These are phyloP conservation scores for Hibiscus trionum DNA, from an alignment of 345 rosid genomes.

Conservation along the genomic window DNA sequence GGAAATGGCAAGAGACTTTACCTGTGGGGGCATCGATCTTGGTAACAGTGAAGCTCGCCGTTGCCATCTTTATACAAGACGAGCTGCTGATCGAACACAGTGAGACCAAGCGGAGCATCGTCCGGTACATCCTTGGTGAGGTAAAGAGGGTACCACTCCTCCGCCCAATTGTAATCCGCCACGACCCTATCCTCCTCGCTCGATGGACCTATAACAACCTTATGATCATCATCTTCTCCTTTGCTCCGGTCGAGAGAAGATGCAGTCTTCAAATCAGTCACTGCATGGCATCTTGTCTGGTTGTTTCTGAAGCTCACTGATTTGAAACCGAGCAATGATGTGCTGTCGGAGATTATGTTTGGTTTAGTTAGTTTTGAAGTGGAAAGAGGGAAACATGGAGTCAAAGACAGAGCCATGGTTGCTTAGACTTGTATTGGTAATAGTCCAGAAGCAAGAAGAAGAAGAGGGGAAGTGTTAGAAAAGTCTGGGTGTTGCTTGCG, in stretches of 20 bases:
- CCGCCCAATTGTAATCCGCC: slow-evolving; percentile 72
- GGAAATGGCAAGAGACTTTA: slow-evolving; percentile 19
- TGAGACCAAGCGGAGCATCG: slow-evolving; percentile 89
- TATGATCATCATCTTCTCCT: slow-evolving; percentile 19
- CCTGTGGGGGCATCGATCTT: slow-evolving; percentile 97
- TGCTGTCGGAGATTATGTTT: not conserved
- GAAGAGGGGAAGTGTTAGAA: not conserved
- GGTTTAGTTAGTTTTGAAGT: slow-evolving; percentile 6
- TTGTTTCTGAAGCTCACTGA: not conserved
- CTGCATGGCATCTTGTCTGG: slow-evolving; percentile 22
- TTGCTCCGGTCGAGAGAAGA: slow-evolving; percentile 5
- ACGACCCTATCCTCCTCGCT: slow-evolving; percentile 36
- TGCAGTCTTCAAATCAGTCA: slow-evolving; percentile 19
- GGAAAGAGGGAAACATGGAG: slow-evolving; percentile 17
- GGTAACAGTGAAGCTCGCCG: slow-evolving; percentile 54
- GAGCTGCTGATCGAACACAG: slow-evolving; percentile 62
- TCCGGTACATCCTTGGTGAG: slow-evolving; percentile 70
- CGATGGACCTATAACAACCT: slow-evolving; percentile 22
- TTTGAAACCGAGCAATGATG: not conserved
- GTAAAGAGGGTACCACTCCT: slow-evolving; percentile 94
- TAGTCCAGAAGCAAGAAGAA: not conserved
- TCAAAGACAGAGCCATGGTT: slow-evolving; percentile 20
- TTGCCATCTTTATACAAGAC: slow-evolving; percentile 73
- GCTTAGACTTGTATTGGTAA: not conserved
- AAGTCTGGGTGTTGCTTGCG: too few relatives aligned